Conservation (phyloP, 2,329 filamentous ascomycete genomes). For the Chaetomium globosum region DNA sequence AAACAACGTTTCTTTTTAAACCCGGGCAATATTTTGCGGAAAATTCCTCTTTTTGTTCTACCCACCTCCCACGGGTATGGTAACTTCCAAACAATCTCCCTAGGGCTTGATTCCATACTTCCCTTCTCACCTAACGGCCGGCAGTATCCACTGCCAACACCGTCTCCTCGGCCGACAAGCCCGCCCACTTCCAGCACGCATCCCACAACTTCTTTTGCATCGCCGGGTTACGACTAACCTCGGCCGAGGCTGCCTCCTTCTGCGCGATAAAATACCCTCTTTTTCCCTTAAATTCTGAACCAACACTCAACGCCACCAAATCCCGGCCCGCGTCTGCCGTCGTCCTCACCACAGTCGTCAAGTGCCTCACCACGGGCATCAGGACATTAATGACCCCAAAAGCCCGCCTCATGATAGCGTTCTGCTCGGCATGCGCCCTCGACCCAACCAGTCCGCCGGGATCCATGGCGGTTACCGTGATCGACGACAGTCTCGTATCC, state of each 20-base stretch:
- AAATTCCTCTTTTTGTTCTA: too few relatives aligned
- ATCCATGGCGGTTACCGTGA: constrained; percentile 9
- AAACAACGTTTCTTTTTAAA: too few relatives aligned
- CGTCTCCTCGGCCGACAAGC: neutral
- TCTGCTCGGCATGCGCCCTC: constrained; percentile 3
- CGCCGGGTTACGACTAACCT: neutral
- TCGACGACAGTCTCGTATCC: neutral
- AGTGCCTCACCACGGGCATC: constrained; percentile 11
- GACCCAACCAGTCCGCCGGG: neutral
- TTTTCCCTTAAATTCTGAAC: neutral
- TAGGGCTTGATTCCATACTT: too few relatives aligned
- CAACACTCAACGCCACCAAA: constrained; percentile 7
- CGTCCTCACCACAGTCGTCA: neutral
- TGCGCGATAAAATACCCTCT: constrained; percentile 1
- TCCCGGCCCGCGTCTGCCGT: constrained; percentile 1
- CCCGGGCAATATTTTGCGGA: too few relatives aligned
- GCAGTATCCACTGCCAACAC: neutral
- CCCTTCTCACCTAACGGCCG: neutral
- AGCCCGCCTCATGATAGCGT: neutral
- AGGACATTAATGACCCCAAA: neutral
- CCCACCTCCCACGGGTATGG: too few relatives aligned
- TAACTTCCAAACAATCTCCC: too few relatives aligned
- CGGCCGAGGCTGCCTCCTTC: neutral
- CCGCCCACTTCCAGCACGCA: constrained; percentile 1
- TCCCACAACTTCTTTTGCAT: constrained; percentile 7